A percentile compares a stretch with the other conserved stretches of the same genome.
Evolutionary conservation across 1,284 basidiomycete genomes (phyloP).

Genomic region (Irpex sp.): DNA sequence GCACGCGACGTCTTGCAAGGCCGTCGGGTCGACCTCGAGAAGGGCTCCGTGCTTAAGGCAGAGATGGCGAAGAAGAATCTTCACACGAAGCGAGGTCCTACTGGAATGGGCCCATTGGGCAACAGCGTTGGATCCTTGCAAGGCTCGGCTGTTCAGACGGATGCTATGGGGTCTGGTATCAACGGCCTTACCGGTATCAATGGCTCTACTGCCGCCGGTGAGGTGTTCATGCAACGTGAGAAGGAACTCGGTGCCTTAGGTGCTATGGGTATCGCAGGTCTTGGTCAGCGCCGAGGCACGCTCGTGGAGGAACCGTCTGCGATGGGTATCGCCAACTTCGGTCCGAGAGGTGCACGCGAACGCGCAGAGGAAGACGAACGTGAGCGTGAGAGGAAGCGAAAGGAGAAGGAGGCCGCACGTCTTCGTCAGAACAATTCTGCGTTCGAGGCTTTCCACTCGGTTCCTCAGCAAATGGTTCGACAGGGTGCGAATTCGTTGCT

Average conservation of each 20-base stretch:
- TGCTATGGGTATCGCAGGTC: conserved; percentile 43
- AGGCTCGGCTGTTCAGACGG: conserved; percentile 29
- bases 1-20: conserved; percentile 92
- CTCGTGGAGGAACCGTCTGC: conserved; percentile 33
- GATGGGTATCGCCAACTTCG: conserved; percentile 37
- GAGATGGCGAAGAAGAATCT: conserved; percentile 99
- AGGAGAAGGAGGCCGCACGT: conserved; percentile 48
- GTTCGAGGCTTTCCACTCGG: conserved; percentile 75
- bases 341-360: conserved; percentile 52
- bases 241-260: conserved; percentile 44
- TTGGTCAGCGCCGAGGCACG: conserved; percentile 30
- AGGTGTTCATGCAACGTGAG: conserved; percentile 43
- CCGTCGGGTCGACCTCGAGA: conserved; percentile 89
- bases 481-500: conserved; percentile 33
- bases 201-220: conserved; percentile 28
- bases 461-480: conserved; percentile 40
- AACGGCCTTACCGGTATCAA: conserved; percentile 24
- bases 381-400: conserved; percentile 47
- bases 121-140: conserved; percentile 25
- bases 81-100: conserved; percentile 83
- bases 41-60: conserved; percentile 91
- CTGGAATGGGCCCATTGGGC: conserved; percentile 53
- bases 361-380: conserved; percentile 64
- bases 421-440: conserved; percentile 41
- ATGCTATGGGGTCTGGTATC: conserved; percentile 24